phyloP scores from a whole-genome alignment of 371 early-diverging fungal species.

The Zychaea mexicana region DNA sequence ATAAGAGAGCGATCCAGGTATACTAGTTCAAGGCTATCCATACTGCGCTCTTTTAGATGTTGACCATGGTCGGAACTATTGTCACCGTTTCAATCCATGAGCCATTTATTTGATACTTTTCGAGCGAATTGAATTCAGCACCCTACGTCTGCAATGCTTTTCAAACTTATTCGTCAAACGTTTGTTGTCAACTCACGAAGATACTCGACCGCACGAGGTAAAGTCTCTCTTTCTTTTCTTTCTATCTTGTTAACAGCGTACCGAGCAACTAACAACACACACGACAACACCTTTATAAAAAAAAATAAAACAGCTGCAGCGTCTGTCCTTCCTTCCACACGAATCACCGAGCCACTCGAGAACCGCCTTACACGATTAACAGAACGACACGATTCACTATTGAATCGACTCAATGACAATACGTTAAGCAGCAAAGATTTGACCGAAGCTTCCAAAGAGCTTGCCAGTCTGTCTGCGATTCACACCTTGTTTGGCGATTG shows the following conservation, averaged over 20 bases:
- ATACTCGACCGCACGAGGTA: constrained; percentile 8
- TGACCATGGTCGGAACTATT: no score
- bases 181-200: not conserved
- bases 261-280: no score
- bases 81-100: no score
- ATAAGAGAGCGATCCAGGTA: no score
- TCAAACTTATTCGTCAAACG: not conserved
- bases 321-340: constrained; percentile 19
- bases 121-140: no score
- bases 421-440: constrained; percentile 24
- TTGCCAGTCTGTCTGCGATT: constrained; percentile 27
- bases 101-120: no score
- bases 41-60: no score
- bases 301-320: not conserved
- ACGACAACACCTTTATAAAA: not conserved
- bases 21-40: no score
- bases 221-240: not conserved
- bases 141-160: not conserved
- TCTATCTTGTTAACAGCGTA: not conserved
- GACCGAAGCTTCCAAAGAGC: constrained; percentile 37
- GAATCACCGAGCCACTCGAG: constrained; percentile 39
- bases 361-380: constrained; percentile 27
- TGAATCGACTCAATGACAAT: constrained; percentile 31
- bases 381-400: constrained; percentile 37
- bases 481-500: constrained; percentile 39